Base-by-base conservation (phyloP, 228 moss, liverwort and hornwort genomes). In the Sphagnum fallax region DNA sequence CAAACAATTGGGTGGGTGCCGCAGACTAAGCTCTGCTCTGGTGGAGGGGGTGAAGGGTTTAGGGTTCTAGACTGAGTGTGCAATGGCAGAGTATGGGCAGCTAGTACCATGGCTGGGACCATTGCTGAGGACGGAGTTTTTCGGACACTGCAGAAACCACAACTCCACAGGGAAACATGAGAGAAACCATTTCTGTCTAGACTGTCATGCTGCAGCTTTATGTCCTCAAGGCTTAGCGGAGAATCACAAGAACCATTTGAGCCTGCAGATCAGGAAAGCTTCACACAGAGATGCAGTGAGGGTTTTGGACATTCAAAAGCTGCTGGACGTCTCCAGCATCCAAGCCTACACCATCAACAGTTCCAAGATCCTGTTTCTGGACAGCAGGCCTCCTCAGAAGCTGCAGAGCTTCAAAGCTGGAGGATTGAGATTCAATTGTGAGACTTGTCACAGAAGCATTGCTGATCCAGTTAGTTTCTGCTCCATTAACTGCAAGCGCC, bases 391-490 rank as follows among this genome's bases (percentile, higher is more conserved):
- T 50, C 92, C 84, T 71, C 74, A 77, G 4, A 90, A 88, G 79
- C 77, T 85, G 10, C 76, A 82, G 6, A 88, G 87, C 62, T 32
- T 32, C 32, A 32, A 32, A 32, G 32, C 32, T 32, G 32, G 32
- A 32, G 83, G 78, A 8, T 74, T 81, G 0, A 75, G 80, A 1
- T 74, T 82, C 8, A 81, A 91, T 49, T 92, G 92, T 63, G 82
- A 86, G 59, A 74, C 78, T 47, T 92, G 92, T 60, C 71, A 74
- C 18, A 77, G 92, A 67, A 86, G 80, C 74, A 79, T 92, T 60
- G 75, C 76, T 4, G 88, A 90, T 70, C 75, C 77, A 2, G 88
- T 84, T 0, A 71, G 86, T 0, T 92, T 90, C 62, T 92, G 92
- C 74, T 90, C 88, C 6, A 76, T 92, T 52, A 60, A 72, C 13